Evolutionary conservation across 2,329 filamentous ascomycete species (phyloP).

Genomic region (Penicillium sp.): DNA sequence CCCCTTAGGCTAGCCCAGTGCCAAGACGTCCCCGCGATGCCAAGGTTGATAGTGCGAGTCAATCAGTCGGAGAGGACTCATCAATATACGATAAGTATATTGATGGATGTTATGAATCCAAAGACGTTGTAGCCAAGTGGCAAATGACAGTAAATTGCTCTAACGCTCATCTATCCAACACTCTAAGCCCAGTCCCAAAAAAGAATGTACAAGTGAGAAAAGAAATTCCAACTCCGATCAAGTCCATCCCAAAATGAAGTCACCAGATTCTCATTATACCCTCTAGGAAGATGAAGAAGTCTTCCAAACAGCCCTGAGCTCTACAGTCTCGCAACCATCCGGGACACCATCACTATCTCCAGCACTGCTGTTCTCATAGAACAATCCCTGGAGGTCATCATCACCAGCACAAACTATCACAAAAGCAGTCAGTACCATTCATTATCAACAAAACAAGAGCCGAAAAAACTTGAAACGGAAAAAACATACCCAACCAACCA

Average conservation of each 20-base stretch:
- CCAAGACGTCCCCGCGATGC: too few relatives aligned
- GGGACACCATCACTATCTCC: neutral
- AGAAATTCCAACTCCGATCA: neutral
- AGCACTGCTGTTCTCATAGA: constrained; percentile 1
- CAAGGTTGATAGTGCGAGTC: too few relatives aligned
- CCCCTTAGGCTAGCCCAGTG: too few relatives aligned
- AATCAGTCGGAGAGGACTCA: too few relatives aligned
- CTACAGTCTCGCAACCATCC: neutral
- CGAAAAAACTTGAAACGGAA: neutral
- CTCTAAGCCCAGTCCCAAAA: neutral
- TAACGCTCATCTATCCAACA: constrained; percentile 1
- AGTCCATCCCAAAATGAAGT: neutral
- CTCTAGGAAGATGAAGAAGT: constrained; percentile 2
- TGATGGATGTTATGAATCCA: too few relatives aligned
- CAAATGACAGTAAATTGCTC: too few relatives aligned
- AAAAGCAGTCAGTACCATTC: neutral
- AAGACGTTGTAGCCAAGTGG: too few relatives aligned
- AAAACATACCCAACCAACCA: constrained; percentile 4
- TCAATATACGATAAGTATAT: too few relatives aligned
- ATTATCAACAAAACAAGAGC: too few relatives aligned
- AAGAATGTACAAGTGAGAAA: constrained; percentile 3
- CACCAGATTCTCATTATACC: neutral
- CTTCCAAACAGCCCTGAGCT: neutral
- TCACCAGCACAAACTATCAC: neutral
- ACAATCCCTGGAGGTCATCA: neutral